Evolutionary conservation across 768 basidiomycete genomes (phyloP).

Genomic region (Piloderma croceum): DNA sequence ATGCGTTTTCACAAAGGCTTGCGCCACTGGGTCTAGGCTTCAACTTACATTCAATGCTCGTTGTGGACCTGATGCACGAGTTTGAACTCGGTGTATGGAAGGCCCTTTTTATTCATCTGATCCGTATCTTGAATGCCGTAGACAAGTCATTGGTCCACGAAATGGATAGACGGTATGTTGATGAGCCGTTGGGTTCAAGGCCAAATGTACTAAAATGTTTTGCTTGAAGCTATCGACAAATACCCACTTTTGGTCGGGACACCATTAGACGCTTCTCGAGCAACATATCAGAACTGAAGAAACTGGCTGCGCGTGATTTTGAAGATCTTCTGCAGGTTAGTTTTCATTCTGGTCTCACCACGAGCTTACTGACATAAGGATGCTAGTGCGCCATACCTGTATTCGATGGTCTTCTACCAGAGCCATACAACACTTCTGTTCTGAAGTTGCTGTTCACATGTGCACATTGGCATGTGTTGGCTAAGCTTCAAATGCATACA

Average conservation of each 20-base stretch:
- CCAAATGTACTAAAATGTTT: background rate
- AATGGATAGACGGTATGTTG: slow-evolving; percentile 21
- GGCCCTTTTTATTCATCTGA: slow-evolving; percentile 29
- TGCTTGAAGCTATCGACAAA: slow-evolving; percentile 21
- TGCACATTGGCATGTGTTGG: slow-evolving; percentile 28
- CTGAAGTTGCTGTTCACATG: slow-evolving; percentile 19
- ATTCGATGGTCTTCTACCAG: slow-evolving; percentile 25
- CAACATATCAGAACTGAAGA: slow-evolving; percentile 31
- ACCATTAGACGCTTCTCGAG: slow-evolving; percentile 25
- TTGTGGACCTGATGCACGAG: slow-evolving; percentile 36
- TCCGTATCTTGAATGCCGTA: slow-evolving; percentile 24
- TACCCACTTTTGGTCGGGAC: slow-evolving; percentile 27
- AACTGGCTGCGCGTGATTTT: slow-evolving; percentile 31
- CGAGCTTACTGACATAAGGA: background rate
- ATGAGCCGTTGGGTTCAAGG: background rate
- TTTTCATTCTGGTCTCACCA: background rate
- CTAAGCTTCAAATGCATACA: slow-evolving; percentile 27
- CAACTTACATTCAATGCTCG: slow-evolving; percentile 22
- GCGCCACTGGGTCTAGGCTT: slow-evolving; percentile 12
- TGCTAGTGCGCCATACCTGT: slow-evolving; percentile 22
- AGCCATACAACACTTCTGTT: slow-evolving; percentile 5
- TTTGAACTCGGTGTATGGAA: slow-evolving; percentile 38
- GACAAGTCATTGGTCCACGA: slow-evolving; percentile 11
- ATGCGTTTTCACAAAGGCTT: slow-evolving; percentile 25
- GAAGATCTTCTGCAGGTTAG: slow-evolving; percentile 34